A percentile compares a stretch with the other conserved stretches of the same genome.
These are phyloP conservation scores for Xylariaceae sp. DNA, from an alignment of 2,329 filamentous ascomycete species.

Conservation along the genomic window DNA sequence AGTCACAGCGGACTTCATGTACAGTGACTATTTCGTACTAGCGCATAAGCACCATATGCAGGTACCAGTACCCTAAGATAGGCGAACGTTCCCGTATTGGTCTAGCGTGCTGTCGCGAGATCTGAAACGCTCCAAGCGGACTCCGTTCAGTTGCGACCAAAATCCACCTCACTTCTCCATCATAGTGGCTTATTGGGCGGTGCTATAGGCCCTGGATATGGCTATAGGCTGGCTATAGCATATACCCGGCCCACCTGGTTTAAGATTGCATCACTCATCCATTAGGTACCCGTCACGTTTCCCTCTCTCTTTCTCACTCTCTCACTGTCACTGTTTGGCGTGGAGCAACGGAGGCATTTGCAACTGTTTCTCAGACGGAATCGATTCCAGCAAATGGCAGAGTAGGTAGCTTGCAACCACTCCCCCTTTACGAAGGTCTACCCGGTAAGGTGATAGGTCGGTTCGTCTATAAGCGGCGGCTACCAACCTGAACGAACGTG, in stretches of 20 bases:
- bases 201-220: no score
- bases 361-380: no score
- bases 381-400: neutral
- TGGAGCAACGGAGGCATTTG: no score
- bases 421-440: no score
- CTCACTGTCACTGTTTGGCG: no score
- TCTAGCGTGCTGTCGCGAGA: neutral
- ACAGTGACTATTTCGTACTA: neutral
- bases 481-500: conserved; percentile 16
- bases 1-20: neutral
- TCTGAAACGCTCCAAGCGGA: neutral
- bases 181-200: no score
- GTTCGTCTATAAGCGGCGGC: conserved; percentile 5
- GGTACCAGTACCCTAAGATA: neutral
- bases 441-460: neutral
- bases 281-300: neutral
- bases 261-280: neutral
- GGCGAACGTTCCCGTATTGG: neutral
- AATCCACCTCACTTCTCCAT: neutral
- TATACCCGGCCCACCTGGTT: neutral
- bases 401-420: no score
- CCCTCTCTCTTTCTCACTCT: neutral
- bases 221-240: neutral
- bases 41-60: neutral
- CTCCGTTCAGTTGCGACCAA: neutral